phyloP scores from a whole-genome alignment of 2,329 filamentous ascomycete genomes.

The Colletotrichum cereale region DNA sequence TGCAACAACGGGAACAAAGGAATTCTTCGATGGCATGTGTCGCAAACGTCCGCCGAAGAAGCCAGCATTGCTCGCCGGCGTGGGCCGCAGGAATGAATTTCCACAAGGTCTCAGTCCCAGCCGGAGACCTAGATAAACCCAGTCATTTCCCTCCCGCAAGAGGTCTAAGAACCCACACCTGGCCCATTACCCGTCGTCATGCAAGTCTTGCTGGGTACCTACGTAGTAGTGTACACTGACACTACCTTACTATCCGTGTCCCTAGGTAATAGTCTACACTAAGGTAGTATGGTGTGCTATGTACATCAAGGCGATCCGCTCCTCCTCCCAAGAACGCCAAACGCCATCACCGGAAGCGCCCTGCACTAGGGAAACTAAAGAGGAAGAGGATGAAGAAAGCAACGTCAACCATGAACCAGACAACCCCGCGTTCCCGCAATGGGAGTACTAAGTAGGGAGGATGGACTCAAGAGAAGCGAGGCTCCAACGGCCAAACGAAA shows the following conservation, averaged over 20 bases:
- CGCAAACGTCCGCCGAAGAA: conserved; percentile 12
- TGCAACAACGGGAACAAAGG: conserved; percentile 28
- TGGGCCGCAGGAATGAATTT: background rate
- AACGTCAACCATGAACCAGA: background rate
- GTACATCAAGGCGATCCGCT: background rate
- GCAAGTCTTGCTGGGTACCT: background rate
- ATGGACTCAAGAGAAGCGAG: background rate
- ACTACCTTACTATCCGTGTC: too few species aligned
- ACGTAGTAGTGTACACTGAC: too few species aligned
- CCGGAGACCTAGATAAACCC: background rate
- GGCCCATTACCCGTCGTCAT: background rate
- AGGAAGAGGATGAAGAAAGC: background rate
- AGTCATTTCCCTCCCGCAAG: background rate
- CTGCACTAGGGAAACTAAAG: background rate
- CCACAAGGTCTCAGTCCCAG: conserved; percentile 3
- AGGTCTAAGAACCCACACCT: background rate
- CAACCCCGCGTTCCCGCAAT: background rate
- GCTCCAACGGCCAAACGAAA: background rate
- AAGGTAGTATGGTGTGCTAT: background rate
- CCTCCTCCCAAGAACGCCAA: conserved; percentile 1
- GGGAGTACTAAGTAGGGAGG: background rate
- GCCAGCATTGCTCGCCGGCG: background rate
- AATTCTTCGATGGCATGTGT: conserved; percentile 14
- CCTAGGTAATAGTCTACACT: too few species aligned
- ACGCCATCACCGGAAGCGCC: background rate